phyloP scores from a whole-genome alignment of 129 eudicot species.

The Centella asiatica region DNA sequence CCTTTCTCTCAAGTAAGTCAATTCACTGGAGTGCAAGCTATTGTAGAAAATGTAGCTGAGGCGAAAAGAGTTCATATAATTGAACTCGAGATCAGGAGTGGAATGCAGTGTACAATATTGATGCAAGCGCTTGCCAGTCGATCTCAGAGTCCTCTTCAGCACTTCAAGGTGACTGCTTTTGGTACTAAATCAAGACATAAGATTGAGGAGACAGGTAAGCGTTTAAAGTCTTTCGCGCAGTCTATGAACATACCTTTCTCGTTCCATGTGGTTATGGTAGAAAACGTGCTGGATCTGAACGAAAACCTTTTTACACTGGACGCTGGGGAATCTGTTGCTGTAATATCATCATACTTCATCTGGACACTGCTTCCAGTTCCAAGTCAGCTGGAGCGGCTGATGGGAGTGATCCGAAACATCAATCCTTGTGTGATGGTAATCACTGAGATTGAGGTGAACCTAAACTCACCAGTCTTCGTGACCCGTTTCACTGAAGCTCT shows the following conservation, averaged over 20 bases:
- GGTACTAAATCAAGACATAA: constrained; percentile 3
- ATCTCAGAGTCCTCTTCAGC: constrained; percentile 4
- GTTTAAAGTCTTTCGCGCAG: constrained; percentile 12
- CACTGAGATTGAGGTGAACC: constrained; percentile 15
- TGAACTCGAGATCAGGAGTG: constrained; percentile 20
- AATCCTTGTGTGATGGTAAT: constrained; percentile 17
- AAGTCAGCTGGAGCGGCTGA: background rate
- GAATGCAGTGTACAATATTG: constrained; percentile 17
- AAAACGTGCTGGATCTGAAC: constrained; percentile 14
- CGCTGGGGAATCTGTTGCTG: constrained; percentile 13
- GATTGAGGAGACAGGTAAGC: constrained; percentile 15
- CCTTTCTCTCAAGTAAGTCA: constrained; percentile 16
- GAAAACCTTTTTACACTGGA: constrained; percentile 5
- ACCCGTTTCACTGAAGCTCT: constrained; percentile 22
- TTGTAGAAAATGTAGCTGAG: constrained; percentile 10
- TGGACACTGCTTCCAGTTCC: constrained; percentile 3
- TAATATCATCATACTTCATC: background rate
- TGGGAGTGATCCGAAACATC: constrained; percentile 13
- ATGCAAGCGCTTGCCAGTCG: constrained; percentile 22
- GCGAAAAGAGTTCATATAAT: constrained; percentile 21
- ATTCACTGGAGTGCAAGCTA: constrained; percentile 13
- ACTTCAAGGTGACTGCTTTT: constrained; percentile 23
- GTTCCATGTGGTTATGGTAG: constrained; percentile 10
- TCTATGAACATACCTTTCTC: constrained; percentile 20
- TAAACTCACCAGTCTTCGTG: constrained; percentile 9